Evolutionary conservation across 2,329 filamentous ascomycete species (phyloP), one percentile per base, ranked within the genome.

Genomic region (Orbilia ellipsospora): DNA sequence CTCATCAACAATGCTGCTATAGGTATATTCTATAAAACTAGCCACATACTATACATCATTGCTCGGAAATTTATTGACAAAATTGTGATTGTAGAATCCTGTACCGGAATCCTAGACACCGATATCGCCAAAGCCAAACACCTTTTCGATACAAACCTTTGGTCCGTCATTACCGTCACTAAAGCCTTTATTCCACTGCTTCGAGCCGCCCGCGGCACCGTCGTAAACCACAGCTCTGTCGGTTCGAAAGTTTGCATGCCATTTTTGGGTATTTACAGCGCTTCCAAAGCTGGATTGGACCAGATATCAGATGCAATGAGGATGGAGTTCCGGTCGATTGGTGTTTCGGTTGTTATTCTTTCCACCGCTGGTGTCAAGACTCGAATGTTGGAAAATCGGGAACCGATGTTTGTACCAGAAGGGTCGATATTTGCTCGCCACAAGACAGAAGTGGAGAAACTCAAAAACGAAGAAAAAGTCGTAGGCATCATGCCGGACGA

Each of bases 101-200:
- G 57, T 36, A 48, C 20, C 8, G 57, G 57, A 13, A 61, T 82
- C 2, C 63, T 85, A 10, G 83, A 85, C 48, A 77, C 80, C 0
- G 78, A 82, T 42, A 68, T 84, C 1, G 77, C 79, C 0, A 75
- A 81, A 16, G 82, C 81, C n/a, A 83, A 81, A 60, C 73, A 60
- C n/a, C 40, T 84, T 2, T 85, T 82, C 72, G 83, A 85, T 15
- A 79, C 83, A 16, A 86, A 86, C 72, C 78, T 84, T 28, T 85
- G 81, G 81, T 81, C 81, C 1, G 51, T 80, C 0, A 50, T 85
- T 1, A 67, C 78, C 7, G 79, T 83, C 8, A 81, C 81, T 0
- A 82, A 85, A 42, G 80, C 81, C 0, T 85, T 85, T 70, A 42
- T 77, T 7, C 77, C 80, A 5, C 44, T 80, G 51, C 36, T 80